Evolutionary conservation across 1,284 basidiomycete species (phyloP).

Genomic region (Trametes versicolor): DNA sequence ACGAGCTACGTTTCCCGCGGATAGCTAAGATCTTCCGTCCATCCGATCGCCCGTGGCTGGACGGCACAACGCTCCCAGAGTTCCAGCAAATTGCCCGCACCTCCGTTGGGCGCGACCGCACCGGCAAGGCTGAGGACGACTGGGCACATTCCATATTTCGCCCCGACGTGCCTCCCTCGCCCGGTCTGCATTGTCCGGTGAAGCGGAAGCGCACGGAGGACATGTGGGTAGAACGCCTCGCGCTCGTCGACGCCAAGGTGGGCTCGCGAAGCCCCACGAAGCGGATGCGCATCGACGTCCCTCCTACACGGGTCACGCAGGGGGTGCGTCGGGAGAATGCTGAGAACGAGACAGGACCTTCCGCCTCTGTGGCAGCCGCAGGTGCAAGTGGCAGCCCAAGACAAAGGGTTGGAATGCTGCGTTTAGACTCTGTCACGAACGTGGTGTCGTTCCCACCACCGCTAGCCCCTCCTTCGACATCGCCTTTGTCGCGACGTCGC

Average conservation of each 20-base stretch:
- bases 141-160: constrained; percentile 52
- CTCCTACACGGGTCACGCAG: background rate
- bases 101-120: constrained; percentile 58
- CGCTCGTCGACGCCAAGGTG: constrained; percentile 36
- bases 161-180: constrained; percentile 47
- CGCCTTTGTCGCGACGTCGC: background rate
- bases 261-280: constrained; percentile 14
- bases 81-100: constrained; percentile 62
- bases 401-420: constrained; percentile 14
- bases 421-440: constrained; percentile 40
- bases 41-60: constrained; percentile 69
- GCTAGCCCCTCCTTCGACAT: background rate
- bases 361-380: background rate
- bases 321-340: constrained; percentile 5
- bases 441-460: constrained; percentile 14
- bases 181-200: constrained; percentile 46
- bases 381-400: background rate
- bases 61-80: constrained; percentile 57
- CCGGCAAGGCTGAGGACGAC: constrained; percentile 51
- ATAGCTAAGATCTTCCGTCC: constrained; percentile 72
- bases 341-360: constrained; percentile 1
- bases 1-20: constrained; percentile 86
- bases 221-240: constrained; percentile 49
- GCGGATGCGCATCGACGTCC: constrained; percentile 9
- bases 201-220: constrained; percentile 49